phyloP scores from a whole-genome alignment of 2,329 filamentous ascomycete genomes.

The Lasiodiplodia sp. region DNA sequence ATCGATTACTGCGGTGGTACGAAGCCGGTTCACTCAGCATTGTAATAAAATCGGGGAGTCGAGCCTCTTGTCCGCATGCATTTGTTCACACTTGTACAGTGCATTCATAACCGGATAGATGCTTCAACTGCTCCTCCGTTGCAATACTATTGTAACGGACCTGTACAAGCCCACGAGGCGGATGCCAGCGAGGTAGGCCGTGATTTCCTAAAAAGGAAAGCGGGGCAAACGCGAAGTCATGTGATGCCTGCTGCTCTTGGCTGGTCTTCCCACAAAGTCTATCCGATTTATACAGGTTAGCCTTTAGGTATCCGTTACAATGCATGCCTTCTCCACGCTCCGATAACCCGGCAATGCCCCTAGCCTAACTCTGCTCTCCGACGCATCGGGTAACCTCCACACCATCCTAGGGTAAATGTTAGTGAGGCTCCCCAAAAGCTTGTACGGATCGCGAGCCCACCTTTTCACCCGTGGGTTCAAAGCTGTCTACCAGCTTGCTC shows the following conservation, averaged over 20 bases:
- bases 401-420: conserved; percentile 60
- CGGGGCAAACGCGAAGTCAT: conserved; percentile 8
- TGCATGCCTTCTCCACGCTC: not conserved
- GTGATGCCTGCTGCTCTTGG: not conserved
- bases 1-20: too few relatives aligned
- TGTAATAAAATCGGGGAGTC: not conserved
- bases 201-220: not conserved
- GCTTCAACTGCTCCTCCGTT: too few relatives aligned
- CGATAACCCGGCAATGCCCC: not conserved
- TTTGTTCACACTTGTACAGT: too few relatives aligned
- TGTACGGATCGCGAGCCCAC: conserved; percentile 54
- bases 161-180: too few relatives aligned
- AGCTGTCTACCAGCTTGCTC: conserved; percentile 69
- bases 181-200: too few relatives aligned
- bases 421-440: conserved; percentile 6
- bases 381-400: conserved; percentile 71
- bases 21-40: too few relatives aligned
- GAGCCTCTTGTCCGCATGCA: too few relatives aligned
- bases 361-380: conserved; percentile 39
- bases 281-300: too few relatives aligned
- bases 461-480: conserved; percentile 71
- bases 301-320: not conserved
- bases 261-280: not conserved
- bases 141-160: not conserved
- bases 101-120: too few relatives aligned